Conservation (phyloP, 192 early-diverging fungal species). For the Chytriomyces sp. region DNA sequence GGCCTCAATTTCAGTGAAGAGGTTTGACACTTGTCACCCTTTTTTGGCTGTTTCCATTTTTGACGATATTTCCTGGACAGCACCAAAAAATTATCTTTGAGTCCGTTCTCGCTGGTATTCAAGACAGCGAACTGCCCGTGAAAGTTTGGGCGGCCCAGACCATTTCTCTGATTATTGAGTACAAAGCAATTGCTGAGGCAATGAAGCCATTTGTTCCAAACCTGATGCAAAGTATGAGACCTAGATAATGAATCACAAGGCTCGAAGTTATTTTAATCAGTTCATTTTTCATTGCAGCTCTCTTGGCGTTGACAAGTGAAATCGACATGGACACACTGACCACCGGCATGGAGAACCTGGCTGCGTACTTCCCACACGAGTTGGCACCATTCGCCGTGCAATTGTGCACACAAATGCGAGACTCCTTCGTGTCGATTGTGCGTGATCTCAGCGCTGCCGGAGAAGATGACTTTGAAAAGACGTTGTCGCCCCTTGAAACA, state of each 20-base stretch:
- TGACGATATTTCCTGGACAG: conserved; percentile 26
- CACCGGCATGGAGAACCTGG: conserved; percentile 86
- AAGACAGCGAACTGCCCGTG: conserved; percentile 85
- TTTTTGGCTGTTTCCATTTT: background rate
- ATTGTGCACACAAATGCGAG: conserved; percentile 82
- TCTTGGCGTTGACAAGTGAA: conserved; percentile 87
- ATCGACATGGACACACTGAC: conserved; percentile 93
- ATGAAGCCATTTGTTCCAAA: conserved; percentile 81
- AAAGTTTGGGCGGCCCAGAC: conserved; percentile 85
- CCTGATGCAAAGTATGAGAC: conserved; percentile 73
- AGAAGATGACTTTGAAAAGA: conserved; percentile 54
- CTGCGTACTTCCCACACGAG: conserved; percentile 87
- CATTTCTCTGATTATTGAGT: conserved; percentile 76
- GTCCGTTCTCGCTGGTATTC: conserved; percentile 55
- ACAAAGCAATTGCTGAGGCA: conserved; percentile 69
- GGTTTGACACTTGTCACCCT: conserved; percentile 1
- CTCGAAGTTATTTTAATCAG: background rate
- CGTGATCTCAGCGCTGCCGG: conserved; percentile 61
- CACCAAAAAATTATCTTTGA: conserved; percentile 45
- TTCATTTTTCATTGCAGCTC: conserved; percentile 42
- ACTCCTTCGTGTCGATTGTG: conserved; percentile 88
- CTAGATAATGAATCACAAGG: too few species aligned
- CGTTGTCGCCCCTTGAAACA: conserved; percentile 25
- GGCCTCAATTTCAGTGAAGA: conserved; percentile 36
- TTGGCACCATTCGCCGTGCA: conserved; percentile 92